Evolutionary conservation across 2,329 filamentous ascomycete genomes (phyloP).

Genomic region (Xylariaceae sp.): DNA sequence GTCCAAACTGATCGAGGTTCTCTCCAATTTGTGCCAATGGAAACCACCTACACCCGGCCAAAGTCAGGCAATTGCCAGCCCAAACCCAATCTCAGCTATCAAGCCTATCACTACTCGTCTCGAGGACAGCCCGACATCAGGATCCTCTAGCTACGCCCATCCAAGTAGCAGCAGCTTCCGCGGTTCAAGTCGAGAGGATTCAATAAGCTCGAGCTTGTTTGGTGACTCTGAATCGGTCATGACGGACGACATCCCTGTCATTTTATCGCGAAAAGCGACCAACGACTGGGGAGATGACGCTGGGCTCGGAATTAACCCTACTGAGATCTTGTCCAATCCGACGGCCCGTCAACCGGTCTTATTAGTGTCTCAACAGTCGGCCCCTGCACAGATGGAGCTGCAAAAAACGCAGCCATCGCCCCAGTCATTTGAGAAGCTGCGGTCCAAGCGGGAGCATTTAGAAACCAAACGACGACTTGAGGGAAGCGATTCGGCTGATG

Average conservation of each 20-base stretch:
- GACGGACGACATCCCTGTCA: slow-evolving; percentile 72
- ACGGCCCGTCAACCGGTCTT: slow-evolving; percentile 44
- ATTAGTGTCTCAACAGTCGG: slow-evolving; percentile 59
- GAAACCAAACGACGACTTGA: slow-evolving; percentile 66
- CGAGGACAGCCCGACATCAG: slow-evolving; percentile 82
- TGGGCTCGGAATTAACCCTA: slow-evolving; percentile 73
- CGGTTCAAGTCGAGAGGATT: slow-evolving; percentile 80
- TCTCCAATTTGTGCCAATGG: slow-evolving; percentile 89
- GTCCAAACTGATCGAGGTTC: slow-evolving; percentile 82
- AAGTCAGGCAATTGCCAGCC: slow-evolving; percentile 42
- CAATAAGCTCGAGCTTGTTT: slow-evolving; percentile 82
- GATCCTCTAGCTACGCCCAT: slow-evolving; percentile 67
- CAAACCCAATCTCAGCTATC: slow-evolving; percentile 58
- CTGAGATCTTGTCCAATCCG: slow-evolving; percentile 40
- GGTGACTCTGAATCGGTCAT: slow-evolving; percentile 78
- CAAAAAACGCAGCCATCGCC: slow-evolving; percentile 46
- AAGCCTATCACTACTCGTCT: slow-evolving; percentile 59
- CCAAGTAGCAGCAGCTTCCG: slow-evolving; percentile 69
- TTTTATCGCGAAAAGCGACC: slow-evolving; percentile 67
- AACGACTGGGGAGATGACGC: slow-evolving; percentile 72
- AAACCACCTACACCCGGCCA: slow-evolving; percentile 63
- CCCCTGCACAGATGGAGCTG: slow-evolving; percentile 58
- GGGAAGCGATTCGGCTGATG: slow-evolving; percentile 81
- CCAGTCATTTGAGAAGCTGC: slow-evolving; percentile 69
- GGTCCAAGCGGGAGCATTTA: slow-evolving; percentile 68